A percentile compares a stretch with the other conserved stretches of the same genome.
These are phyloP conservation scores for Stemphylium lycopersici DNA, from an alignment of 2,329 filamentous ascomycete species.

Conservation along the genomic window DNA sequence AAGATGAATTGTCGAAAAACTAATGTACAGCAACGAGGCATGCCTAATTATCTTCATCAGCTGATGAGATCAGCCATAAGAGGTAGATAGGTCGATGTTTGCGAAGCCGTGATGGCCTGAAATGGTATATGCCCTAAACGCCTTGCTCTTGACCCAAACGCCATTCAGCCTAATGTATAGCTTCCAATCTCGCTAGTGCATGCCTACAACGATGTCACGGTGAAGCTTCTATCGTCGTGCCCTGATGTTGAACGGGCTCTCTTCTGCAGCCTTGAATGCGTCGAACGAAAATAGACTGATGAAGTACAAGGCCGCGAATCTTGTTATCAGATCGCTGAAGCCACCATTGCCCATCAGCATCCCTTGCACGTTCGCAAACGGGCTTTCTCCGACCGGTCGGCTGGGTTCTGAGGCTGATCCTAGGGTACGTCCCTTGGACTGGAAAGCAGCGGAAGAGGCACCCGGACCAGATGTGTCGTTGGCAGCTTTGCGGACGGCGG, in stretches of 20 bases:
- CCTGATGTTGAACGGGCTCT: conserved; percentile 53
- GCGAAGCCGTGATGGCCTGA: background rate
- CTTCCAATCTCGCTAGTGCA: background rate
- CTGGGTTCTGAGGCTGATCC: conserved; percentile 41
- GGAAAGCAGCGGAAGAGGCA: conserved; percentile 44
- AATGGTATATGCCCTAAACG: conserved; percentile 11
- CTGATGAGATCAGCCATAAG: too few relatives aligned
- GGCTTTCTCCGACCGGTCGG: conserved; percentile 29
- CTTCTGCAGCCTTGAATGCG: conserved; percentile 51
- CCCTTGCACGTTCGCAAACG: conserved; percentile 32
- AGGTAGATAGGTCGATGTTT: too few relatives aligned
- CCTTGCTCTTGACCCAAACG: conserved; percentile 6
- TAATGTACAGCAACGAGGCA: too few relatives aligned
- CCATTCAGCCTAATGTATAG: background rate
- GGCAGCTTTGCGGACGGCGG: conserved; percentile 54
- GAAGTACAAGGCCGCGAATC: conserved; percentile 56
- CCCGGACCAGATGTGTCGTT: conserved; percentile 48
- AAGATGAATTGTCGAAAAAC: too few relatives aligned
- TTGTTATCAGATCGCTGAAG: conserved; percentile 48
- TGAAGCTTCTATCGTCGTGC: conserved; percentile 20
- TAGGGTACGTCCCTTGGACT: conserved; percentile 53
- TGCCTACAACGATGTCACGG: background rate
- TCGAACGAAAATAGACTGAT: conserved; percentile 55
- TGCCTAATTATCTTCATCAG: too few relatives aligned
- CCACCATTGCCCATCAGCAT: conserved; percentile 43